These are phyloP conservation scores for Penicillium pancosmium DNA, from an alignment of 495 filamentous ascomycete species.

Conservation along the genomic window DNA sequence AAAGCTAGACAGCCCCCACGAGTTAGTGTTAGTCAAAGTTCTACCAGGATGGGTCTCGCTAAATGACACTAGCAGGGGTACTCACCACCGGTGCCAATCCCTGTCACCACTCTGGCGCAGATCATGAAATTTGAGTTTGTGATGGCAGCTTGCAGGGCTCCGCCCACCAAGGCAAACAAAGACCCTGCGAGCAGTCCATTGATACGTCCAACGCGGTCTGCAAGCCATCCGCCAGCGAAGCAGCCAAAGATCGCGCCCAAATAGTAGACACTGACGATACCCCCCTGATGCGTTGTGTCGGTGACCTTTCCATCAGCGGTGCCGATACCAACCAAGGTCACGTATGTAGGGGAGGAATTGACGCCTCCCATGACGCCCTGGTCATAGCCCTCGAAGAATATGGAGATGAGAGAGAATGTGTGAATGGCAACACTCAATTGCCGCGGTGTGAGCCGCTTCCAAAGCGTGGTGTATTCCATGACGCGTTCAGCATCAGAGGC, in stretches of 20 bases:
- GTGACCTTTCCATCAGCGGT: slow-evolving; percentile 40
- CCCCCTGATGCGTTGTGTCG: slow-evolving; percentile 44
- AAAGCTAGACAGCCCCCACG: slow-evolving; percentile 33
- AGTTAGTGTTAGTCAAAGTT: slow-evolving; percentile 12
- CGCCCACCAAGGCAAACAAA: slow-evolving; percentile 56
- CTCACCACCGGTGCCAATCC: slow-evolving; percentile 55
- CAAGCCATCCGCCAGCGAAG: slow-evolving; percentile 53
- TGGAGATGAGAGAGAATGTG: slow-evolving; percentile 48
- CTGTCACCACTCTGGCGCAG: slow-evolving; percentile 57
- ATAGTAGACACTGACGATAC: slow-evolving; percentile 58
- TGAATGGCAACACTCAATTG: slow-evolving; percentile 49
- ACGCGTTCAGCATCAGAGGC: background rate
- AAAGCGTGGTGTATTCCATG: slow-evolving; percentile 45
- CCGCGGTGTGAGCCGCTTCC: slow-evolving; percentile 42
- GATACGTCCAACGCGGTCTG: slow-evolving; percentile 57
- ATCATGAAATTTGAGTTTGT: slow-evolving; percentile 57
- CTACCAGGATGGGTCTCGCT: slow-evolving; percentile 3
- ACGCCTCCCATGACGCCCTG: slow-evolving; percentile 58
- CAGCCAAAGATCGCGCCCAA: slow-evolving; percentile 57
- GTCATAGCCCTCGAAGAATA: slow-evolving; percentile 61
- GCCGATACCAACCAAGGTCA: slow-evolving; percentile 40
- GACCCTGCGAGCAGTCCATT: slow-evolving; percentile 56
- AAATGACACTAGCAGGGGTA: slow-evolving; percentile 11
- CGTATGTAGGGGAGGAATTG: slow-evolving; percentile 44
- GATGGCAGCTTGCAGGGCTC: slow-evolving; percentile 53